These are phyloP conservation scores for Sordaria brevicollis DNA, from an alignment of 495 filamentous ascomycete genomes.

Conservation along the genomic window DNA sequence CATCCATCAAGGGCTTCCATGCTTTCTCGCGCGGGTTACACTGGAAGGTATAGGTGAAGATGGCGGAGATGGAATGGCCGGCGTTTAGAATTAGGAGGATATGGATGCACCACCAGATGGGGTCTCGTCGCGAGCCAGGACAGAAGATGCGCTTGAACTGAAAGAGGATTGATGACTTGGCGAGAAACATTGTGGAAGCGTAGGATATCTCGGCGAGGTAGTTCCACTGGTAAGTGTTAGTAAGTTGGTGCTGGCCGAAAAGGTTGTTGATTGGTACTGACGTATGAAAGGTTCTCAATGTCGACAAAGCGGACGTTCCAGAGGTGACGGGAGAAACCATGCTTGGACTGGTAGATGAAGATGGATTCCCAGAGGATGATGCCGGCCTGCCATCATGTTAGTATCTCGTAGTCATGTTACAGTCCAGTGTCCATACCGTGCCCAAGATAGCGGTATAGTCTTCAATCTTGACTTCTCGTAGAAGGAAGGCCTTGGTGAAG, in stretches of 20 bases:
- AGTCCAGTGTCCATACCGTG: constrained; percentile 1
- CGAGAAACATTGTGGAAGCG: constrained; percentile 14
- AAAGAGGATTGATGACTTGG: constrained; percentile 17
- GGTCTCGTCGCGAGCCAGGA: constrained; percentile 9
- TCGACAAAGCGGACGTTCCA: constrained; percentile 13
- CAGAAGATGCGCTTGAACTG: constrained; percentile 18
- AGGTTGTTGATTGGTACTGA: neutral
- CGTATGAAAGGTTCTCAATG: constrained; percentile 8
- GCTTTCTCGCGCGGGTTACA: constrained; percentile 17
- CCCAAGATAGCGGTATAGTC: constrained; percentile 12
- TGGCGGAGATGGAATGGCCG: constrained; percentile 12
- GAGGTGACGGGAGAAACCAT: constrained; percentile 15
- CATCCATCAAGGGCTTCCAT: constrained; percentile 14
- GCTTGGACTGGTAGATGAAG: constrained; percentile 11
- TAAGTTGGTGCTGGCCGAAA: neutral
- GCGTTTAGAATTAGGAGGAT: constrained; percentile 15
- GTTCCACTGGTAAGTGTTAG: constrained; percentile 1
- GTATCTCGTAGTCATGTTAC: neutral
- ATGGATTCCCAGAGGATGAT: constrained; percentile 16
- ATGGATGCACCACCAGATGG: constrained; percentile 21
- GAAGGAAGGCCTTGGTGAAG: constrained; percentile 11
- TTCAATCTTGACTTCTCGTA: constrained; percentile 11
- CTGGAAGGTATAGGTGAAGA: constrained; percentile 21
- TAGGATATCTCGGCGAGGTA: constrained; percentile 19
- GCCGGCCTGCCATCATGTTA: constrained; percentile 1